Percentiles rank a stretch among this genome's conserved stretches.
Conservation (phyloP, 352 stramenopile species). For the Phytophthora tubulina region DNA sequence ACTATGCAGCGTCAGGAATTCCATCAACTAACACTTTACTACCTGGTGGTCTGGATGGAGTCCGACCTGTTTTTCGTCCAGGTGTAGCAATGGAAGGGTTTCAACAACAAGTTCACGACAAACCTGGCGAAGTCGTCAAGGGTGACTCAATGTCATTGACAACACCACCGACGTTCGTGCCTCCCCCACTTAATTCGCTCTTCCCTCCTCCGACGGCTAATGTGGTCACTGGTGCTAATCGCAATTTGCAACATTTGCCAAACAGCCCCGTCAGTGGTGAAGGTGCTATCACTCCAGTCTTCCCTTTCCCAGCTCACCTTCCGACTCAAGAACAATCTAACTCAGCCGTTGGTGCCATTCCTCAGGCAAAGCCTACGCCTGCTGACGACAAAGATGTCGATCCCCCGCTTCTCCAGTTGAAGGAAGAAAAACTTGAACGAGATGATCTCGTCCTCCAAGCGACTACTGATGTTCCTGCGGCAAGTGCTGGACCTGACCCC, state of each 20-base stretch:
- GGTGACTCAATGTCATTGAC: slow-evolving; percentile 24
- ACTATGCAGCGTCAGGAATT: slow-evolving; percentile 11
- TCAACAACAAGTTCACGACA: slow-evolving; percentile 26
- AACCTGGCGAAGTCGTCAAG: slow-evolving; percentile 20
- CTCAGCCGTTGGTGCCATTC: background rate
- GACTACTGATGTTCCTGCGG: slow-evolving; percentile 2
- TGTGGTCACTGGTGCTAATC: slow-evolving; percentile 16
- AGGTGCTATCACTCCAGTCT: slow-evolving; percentile 17
- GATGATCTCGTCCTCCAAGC: slow-evolving; percentile 28
- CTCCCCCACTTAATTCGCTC: slow-evolving; percentile 35
- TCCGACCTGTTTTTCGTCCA: slow-evolving; percentile 23
- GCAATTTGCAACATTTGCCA: slow-evolving; percentile 24
- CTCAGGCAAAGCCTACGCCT: slow-evolving; percentile 17
- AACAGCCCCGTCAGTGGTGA: slow-evolving; percentile 14
- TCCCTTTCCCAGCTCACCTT: slow-evolving; percentile 35
- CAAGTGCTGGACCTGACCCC: slow-evolving; percentile 23
- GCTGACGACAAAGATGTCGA: slow-evolving; percentile 14
- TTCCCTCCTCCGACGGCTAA: slow-evolving; percentile 17
- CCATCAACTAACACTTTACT: slow-evolving; percentile 18
- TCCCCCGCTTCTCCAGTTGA: slow-evolving; percentile 30
- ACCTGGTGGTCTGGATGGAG: slow-evolving; percentile 14
- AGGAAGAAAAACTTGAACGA: slow-evolving; percentile 36
- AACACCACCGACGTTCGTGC: slow-evolving; percentile 25
- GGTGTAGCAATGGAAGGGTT: slow-evolving; percentile 15
- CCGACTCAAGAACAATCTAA: slow-evolving; percentile 21